Base-by-base conservation (phyloP, 495 filamentous ascomycete genomes). In the Tuber melanosporum region DNA sequence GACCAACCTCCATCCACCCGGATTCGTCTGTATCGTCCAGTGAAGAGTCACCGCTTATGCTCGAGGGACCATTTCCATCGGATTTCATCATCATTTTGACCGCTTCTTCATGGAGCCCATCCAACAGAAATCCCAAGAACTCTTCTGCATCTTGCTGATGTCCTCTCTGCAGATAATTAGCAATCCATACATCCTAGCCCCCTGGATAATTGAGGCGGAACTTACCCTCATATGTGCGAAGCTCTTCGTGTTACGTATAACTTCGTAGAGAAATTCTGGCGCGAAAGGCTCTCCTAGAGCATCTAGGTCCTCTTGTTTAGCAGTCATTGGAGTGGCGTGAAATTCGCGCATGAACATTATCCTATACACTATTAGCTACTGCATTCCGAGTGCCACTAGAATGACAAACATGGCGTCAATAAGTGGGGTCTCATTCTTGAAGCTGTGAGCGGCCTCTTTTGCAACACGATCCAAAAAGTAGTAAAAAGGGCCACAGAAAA, bases 61-160 rank as follows among this genome's bases (percentile, higher is more conserved):
- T 85, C 44, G 78, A 83, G 26, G 71, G 75, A n/a, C 80, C 73
- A 71, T 84, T 80, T 20, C 83, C 75, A 39, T 84, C 84, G 1
- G 85, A 85, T 49, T 86, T 86, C 76, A 89, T 90, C 85, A 94
- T 92, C 46, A 93, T 91, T 73, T 91, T 88, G 49, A 89, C 88
- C 81, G 94, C 97, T 84, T 99, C 95, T 75, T 98, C 94, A 82
- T 98, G 94, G 70, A 99, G 89, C 72, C 93, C 92, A 80, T 97
- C 94, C 12, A 99, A 87, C 52, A 98, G 87, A 80, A 98, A 98
- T 0, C 95, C 96, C 10, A 99, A 86, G 84, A 99, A 99, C 78
- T 99, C 95, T 83, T 99, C 93, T 14, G 96, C 96, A 86, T 99
- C 95, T 87, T 99, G 94, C 83, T 99, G 95, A 76, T 98, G 96